Conservation (phyloP, 495 filamentous ascomycete genomes). For the Trichoderma asperelloides region DNA sequence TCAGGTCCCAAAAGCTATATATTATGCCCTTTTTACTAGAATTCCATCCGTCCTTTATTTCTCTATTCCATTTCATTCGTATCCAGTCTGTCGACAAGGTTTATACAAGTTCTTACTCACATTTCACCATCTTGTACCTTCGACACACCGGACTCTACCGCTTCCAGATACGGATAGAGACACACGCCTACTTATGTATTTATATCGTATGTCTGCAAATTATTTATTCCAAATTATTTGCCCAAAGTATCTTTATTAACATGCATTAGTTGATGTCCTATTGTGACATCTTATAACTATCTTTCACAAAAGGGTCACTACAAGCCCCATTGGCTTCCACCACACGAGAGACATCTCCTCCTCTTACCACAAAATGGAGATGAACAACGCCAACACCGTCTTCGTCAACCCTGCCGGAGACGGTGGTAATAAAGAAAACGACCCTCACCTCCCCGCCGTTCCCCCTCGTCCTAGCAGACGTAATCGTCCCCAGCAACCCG, state of each 20-base stretch:
- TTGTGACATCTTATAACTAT: no score
- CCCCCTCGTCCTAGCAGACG: not conserved
- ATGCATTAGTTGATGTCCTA: no score
- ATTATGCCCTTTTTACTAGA: not conserved
- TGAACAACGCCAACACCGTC: not conserved
- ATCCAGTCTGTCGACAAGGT: not conserved
- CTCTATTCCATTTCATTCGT: not conserved
- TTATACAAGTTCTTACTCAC: not conserved
- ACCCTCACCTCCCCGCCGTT: not conserved
- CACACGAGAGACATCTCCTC: no score
- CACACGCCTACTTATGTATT: not conserved
- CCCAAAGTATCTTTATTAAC: no score
- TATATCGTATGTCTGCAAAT: no score
- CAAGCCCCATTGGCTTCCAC: no score
- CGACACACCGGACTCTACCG: not conserved
- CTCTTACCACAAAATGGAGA: not conserved
- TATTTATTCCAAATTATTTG: no score
- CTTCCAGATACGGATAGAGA: not conserved
- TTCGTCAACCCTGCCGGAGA: not conserved
- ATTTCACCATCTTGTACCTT: not conserved
- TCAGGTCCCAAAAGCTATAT: not conserved
- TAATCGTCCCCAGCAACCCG: not conserved
- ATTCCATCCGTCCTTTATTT: not conserved
- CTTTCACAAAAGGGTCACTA: no score
- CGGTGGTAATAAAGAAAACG: not conserved